Evolutionary conservation across 2,329 filamentous ascomycete genomes (phyloP).

Genomic region (Exophiala sideris): DNA sequence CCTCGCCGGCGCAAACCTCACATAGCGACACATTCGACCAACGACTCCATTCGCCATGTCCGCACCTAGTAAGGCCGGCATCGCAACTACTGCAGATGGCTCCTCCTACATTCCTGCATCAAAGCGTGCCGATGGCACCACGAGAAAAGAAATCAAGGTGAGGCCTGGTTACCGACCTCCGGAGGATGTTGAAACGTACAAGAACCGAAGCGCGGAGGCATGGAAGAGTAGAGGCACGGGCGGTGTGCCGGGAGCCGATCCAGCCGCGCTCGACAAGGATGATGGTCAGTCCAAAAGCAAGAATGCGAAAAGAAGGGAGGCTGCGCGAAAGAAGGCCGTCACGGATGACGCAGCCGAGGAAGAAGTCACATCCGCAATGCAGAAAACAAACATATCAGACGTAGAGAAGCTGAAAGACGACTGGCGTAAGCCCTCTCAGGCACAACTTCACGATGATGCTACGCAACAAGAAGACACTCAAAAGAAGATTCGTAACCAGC

Average conservation of each 20-base stretch:
- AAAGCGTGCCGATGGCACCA: slow-evolving; percentile 78
- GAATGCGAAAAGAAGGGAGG: slow-evolving; percentile 77
- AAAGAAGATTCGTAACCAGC: slow-evolving; percentile 86
- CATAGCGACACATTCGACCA: too few relatives aligned
- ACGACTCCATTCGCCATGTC: slow-evolving; percentile 8
- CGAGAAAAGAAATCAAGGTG: slow-evolving; percentile 91
- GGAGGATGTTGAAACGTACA: slow-evolving; percentile 95
- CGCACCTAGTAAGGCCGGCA: slow-evolving; percentile 53
- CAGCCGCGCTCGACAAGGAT: slow-evolving; percentile 48
- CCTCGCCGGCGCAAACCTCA: too few relatives aligned
- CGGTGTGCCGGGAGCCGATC: slow-evolving; percentile 71
- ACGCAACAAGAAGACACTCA: slow-evolving; percentile 75
- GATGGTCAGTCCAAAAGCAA: slow-evolving; percentile 65
- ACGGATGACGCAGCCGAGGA: slow-evolving; percentile 40
- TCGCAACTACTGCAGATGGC: slow-evolving; percentile 76
- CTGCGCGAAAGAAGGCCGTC: slow-evolving; percentile 54
- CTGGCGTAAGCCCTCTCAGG: slow-evolving; percentile 25
- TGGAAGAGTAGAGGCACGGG: slow-evolving; percentile 72
- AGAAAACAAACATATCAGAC: slow-evolving; percentile 17
- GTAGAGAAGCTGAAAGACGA: slow-evolving; percentile 30
- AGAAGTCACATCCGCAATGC: slow-evolving; percentile 32
- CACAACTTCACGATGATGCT: slow-evolving; percentile 34
- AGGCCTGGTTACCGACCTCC: slow-evolving; percentile 89
- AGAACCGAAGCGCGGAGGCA: slow-evolving; percentile 81
- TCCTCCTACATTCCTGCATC: slow-evolving; percentile 88